phyloP scores from a whole-genome alignment of 192 early-diverging fungal species.

The Podila verticillata region DNA sequence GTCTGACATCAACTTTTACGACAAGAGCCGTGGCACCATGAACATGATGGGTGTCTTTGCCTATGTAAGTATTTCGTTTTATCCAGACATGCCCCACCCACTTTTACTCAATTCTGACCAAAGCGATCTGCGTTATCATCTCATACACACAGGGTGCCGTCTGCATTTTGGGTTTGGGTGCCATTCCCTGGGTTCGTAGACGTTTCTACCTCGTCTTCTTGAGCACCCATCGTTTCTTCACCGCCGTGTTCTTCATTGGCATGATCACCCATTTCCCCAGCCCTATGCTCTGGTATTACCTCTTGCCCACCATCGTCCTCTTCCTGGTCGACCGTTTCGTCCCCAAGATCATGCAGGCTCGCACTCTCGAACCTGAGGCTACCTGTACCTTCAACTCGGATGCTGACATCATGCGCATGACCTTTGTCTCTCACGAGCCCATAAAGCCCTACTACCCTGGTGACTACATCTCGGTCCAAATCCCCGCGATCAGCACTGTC shows the following conservation, averaged over 20 bases:
- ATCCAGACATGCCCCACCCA: neutral
- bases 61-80: conserved; percentile 21
- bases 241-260: conserved; percentile 39
- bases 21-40: conserved; percentile 22
- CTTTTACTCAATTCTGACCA: neutral
- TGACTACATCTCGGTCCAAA: conserved; percentile 40
- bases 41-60: conserved; percentile 53
- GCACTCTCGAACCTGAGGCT: conserved; percentile 36
- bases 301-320: conserved; percentile 41
- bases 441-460: conserved; percentile 53
- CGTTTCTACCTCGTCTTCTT: conserved; percentile 46
- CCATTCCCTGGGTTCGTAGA: conserved; percentile 40
- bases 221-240: conserved; percentile 43
- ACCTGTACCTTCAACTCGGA: conserved; percentile 41
- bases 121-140: neutral
- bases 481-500: conserved; percentile 33
- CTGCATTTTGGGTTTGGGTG: conserved; percentile 35
- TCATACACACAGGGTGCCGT: conserved; percentile 24
- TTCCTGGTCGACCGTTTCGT: conserved; percentile 49
- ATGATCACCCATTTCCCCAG: conserved; percentile 44
- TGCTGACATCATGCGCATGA: conserved; percentile 43
- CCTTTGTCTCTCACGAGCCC: conserved; percentile 42
- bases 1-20: conserved; percentile 45
- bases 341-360: conserved; percentile 43
- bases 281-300: conserved; percentile 48